phyloP scores from a whole-genome alignment of 2,329 filamentous ascomycete genomes.

The Epichloe scottii region DNA sequence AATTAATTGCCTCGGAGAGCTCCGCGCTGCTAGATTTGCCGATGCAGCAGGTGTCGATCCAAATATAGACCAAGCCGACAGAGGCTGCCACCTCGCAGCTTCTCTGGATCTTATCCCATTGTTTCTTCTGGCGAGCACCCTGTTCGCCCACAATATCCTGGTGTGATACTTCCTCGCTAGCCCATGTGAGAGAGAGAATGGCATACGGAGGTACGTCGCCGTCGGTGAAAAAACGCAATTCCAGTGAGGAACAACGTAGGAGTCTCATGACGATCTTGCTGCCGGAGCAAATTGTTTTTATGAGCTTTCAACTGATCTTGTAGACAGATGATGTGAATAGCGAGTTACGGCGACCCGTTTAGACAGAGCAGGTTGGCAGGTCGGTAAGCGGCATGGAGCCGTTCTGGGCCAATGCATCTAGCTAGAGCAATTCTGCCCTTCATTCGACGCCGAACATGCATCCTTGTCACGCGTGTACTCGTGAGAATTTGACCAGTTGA shows the following conservation, averaged over 20 bases:
- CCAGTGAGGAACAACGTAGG: not conserved
- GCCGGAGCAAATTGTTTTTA: not conserved
- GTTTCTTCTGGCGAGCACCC: slow-evolving; percentile 1
- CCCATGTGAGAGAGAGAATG: not conserved
- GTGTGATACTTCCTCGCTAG: not conserved
- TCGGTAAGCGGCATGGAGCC: not conserved
- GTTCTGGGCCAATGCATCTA: too few species aligned
- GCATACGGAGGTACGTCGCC: not conserved
- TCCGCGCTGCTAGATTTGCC: slow-evolving; percentile 7
- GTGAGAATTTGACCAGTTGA: not conserved
- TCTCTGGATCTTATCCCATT: slow-evolving; percentile 5
- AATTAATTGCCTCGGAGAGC: not conserved
- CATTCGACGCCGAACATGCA: too few species aligned
- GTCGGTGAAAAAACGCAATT: not conserved
- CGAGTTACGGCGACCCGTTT: too few species aligned
- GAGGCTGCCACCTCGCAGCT: slow-evolving; percentile 7
- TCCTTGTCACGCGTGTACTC: too few species aligned
- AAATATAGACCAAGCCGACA: not conserved
- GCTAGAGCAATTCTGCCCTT: too few species aligned
- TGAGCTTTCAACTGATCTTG: too few species aligned
- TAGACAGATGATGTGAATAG: too few species aligned
- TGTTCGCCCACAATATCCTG: slow-evolving; percentile 1
- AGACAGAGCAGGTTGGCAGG: not conserved
- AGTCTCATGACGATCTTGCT: not conserved
- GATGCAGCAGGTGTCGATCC: not conserved